Base-by-base conservation (phyloP, 2,329 filamentous ascomycete species). In the Tolypocladium pustulatum region DNA sequence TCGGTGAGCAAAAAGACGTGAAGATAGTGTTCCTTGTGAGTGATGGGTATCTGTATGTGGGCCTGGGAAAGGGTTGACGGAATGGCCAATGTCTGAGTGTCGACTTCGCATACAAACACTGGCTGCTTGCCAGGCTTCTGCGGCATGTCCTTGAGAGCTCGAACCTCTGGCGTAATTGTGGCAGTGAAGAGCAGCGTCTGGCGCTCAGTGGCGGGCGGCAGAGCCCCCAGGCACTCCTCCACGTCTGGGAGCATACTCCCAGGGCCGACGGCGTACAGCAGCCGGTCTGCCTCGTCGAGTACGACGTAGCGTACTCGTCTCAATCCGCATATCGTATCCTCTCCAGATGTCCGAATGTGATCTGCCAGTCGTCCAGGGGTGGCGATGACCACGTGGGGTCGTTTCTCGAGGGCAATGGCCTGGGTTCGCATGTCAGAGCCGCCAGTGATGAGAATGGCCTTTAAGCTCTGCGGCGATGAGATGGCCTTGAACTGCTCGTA, bases 131-230 rank as follows among this genome's bases (percentile, higher is more conserved):
- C 85, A 1, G 84, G 80, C 51, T 85, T 80, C 43, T 83, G 78
- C 10, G 90, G 87, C 76, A 90, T 83, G 60, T 88, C 83, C 72
- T 96, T 94, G 60, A 97, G 76, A 2, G 90, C 90, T 55, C 90
- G 85, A 4, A 99, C 91, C 76, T 97, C 93, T 3, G 90, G 86
- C 0, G 94, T 97, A 51, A 99, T 86, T 1, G 94, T 99, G 20
- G 94, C 94, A 10, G 94, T 99, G 76, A 99, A 99, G 3, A 99
- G 83, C 20, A 96, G 83, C 0, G 93, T 99, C 72, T 99, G 92
- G n/a, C 94, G 84, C 68, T 90, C 80, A 1, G 81, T 75, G 5
- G 90, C 83, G 0, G 89, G 85, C 0, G 94, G 94, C 0, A 99
- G 81, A 2, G 87, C 86, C 2, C 85, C 86, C 4, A 99, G 80